A percentile compares a stretch with the other conserved stretches of the same genome.
Conservation (phyloP, 225 moss, liverwort and hornwort species). For the Polytrichum commune region DNA sequence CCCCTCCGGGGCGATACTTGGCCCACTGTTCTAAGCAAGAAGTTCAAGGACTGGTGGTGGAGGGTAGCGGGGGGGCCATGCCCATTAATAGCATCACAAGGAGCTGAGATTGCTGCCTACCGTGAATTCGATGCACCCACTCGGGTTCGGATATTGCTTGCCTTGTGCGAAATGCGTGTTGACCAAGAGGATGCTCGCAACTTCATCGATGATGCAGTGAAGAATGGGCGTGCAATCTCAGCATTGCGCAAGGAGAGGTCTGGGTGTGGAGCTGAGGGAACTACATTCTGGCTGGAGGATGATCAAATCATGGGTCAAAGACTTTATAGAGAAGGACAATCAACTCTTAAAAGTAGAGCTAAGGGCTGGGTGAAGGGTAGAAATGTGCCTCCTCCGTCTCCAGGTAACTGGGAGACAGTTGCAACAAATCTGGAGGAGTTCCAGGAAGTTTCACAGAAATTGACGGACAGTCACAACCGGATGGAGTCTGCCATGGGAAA, state of each 20-base stretch:
- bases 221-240: constrained; percentile 46
- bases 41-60: constrained; percentile 95
- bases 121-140: constrained; percentile 68
- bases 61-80: constrained; percentile 86
- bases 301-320: constrained; percentile 76
- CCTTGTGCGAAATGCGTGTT: constrained; percentile 90
- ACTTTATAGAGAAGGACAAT: constrained; percentile 75
- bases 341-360: constrained; percentile 48
- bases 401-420: constrained; percentile 83
- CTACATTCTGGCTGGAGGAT: constrained; percentile 89
- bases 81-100: constrained; percentile 75
- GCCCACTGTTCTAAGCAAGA: constrained; percentile 90
- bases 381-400: constrained; percentile 68
- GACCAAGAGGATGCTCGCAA: constrained; percentile 85
- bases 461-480: constrained; percentile 72
- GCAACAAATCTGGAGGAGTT: constrained; percentile 92
- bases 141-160: constrained; percentile 74
- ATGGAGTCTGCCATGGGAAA: constrained; percentile 81
- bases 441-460: constrained; percentile 66
- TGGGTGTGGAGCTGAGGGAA: constrained; percentile 83
- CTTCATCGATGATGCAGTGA: constrained; percentile 70
- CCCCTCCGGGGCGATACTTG: constrained; percentile 90
- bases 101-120: constrained; percentile 70
- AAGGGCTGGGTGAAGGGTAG: constrained; percentile 68
- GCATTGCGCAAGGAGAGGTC: constrained; percentile 71